Conservation (phyloP, 495 filamentous ascomycete genomes). For the Podospora appendiculata region DNA sequence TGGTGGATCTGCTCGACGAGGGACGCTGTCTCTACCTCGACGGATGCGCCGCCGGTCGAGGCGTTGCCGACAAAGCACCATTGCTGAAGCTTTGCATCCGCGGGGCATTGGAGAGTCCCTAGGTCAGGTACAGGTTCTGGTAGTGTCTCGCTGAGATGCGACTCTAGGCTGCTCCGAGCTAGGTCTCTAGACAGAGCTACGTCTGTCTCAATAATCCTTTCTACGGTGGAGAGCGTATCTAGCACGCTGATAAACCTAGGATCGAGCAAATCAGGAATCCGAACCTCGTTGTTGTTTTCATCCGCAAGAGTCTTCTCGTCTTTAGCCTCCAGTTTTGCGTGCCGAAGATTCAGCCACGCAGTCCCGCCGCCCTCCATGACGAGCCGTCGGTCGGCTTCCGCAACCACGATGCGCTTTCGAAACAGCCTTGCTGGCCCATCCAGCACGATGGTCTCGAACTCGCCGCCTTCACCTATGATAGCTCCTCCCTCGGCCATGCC, state of each 20-base stretch:
- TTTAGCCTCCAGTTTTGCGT: conserved; percentile 52
- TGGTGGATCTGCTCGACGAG: conserved; percentile 28
- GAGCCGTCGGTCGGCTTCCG: conserved; percentile 41
- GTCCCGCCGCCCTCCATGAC: conserved; percentile 64
- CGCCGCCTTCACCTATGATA: conserved; percentile 84
- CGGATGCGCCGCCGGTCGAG: neutral
- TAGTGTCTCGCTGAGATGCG: neutral
- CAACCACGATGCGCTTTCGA: conserved; percentile 61
- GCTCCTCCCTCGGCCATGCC: conserved; percentile 55
- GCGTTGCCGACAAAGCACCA: conserved; percentile 9
- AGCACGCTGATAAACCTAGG: conserved; percentile 31
- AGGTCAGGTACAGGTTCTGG: neutral
- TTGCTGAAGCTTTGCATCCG: conserved; percentile 9
- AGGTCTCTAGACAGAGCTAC: neutral
- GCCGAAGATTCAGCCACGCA: conserved; percentile 51
- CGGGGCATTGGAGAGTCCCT: neutral
- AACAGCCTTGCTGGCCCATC: conserved; percentile 69
- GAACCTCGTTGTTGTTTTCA: conserved; percentile 18
- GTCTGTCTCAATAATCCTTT: neutral
- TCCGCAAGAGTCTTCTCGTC: neutral
- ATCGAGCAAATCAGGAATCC: conserved; percentile 42
- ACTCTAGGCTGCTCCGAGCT: too few species aligned
- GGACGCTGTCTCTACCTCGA: conserved; percentile 26
- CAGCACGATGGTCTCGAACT: conserved; percentile 90
- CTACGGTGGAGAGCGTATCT: neutral